These are phyloP conservation scores for Pyracantha coccinea DNA, from an alignment of 331 rosid species.

Conservation along the genomic window DNA sequence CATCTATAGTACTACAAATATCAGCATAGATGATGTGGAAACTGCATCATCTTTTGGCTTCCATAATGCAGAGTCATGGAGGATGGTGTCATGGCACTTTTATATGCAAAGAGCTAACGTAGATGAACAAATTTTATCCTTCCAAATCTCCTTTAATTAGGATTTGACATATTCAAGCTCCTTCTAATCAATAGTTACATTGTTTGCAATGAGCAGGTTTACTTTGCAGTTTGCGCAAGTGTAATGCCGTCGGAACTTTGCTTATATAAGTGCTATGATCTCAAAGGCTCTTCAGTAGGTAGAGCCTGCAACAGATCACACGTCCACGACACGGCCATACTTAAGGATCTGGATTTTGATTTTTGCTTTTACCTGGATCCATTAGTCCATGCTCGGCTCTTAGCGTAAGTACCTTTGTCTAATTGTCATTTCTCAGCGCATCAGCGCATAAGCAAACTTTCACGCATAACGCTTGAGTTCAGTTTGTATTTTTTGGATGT, in stretches of 20 bases:
- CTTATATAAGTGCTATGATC: conserved; percentile 23
- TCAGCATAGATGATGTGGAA: no score
- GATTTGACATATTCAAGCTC: background rate
- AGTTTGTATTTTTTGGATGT: background rate
- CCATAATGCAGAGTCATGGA: no score
- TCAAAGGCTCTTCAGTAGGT: conserved; percentile 32
- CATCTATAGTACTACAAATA: no score
- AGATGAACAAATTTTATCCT: background rate
- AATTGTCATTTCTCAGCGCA: background rate
- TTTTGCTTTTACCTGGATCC: conserved; percentile 36
- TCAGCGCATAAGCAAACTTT: background rate
- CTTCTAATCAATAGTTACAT: background rate
- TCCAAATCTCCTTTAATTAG: background rate
- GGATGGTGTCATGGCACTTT: no score
- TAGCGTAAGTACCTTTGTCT: conserved; percentile 20
- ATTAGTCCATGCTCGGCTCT: conserved; percentile 19
- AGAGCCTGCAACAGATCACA: conserved; percentile 11
- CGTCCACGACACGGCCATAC: conserved; percentile 10
- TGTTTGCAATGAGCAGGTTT: conserved; percentile 26
- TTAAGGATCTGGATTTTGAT: conserved; percentile 38
- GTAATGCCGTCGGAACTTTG: conserved; percentile 9
- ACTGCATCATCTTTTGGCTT: no score
- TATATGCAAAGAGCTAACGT: background rate
- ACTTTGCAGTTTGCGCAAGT: conserved; percentile 24
- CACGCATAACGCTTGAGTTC: background rate